A percentile compares a stretch with the other conserved stretches of the same genome.
phyloP scores from a whole-genome alignment of 2,329 filamentous ascomycete species.

The Alternaria gansuensis region DNA sequence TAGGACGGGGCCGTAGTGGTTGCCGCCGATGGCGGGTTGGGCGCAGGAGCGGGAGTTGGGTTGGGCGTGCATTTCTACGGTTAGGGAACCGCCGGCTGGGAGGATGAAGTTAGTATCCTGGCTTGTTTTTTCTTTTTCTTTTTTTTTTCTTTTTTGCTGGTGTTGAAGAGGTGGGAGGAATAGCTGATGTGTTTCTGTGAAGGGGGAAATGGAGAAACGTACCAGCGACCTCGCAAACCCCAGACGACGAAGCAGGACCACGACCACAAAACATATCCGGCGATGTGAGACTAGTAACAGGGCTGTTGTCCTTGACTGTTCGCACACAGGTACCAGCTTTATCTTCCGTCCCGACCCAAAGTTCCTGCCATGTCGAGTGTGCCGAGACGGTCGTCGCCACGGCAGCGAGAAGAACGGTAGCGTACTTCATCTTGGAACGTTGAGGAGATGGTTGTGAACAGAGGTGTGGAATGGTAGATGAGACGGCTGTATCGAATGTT shows the following conservation, averaged over 20 bases:
- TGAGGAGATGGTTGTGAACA: neutral
- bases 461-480: neutral
- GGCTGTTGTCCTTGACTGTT: conserved; percentile 50
- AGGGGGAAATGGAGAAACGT: conserved; percentile 13
- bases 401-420: conserved; percentile 44
- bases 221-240: conserved; percentile 50
- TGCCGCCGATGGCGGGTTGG: conserved; percentile 49
- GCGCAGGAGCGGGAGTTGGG: conserved; percentile 45
- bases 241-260: conserved; percentile 35
- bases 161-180: too few relatives aligned
- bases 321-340: conserved; percentile 43
- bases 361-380: conserved; percentile 52
- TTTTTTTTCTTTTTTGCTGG: too few relatives aligned
- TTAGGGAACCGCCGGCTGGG: conserved; percentile 46
- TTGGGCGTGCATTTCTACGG: conserved; percentile 53
- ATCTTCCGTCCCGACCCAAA: conserved; percentile 50
- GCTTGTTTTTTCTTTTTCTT: too few relatives aligned
- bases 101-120: conserved; percentile 17
- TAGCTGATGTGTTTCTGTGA: too few relatives aligned
- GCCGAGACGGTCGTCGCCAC: conserved; percentile 47
- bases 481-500: neutral
- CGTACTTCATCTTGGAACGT: conserved; percentile 40
- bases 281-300: conserved; percentile 42
- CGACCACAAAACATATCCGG: conserved; percentile 52
- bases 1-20: conserved; percentile 52